phyloP scores from a whole-genome alignment of 2,329 filamentous ascomycete genomes.

The Aspergillus transmontanensis region DNA sequence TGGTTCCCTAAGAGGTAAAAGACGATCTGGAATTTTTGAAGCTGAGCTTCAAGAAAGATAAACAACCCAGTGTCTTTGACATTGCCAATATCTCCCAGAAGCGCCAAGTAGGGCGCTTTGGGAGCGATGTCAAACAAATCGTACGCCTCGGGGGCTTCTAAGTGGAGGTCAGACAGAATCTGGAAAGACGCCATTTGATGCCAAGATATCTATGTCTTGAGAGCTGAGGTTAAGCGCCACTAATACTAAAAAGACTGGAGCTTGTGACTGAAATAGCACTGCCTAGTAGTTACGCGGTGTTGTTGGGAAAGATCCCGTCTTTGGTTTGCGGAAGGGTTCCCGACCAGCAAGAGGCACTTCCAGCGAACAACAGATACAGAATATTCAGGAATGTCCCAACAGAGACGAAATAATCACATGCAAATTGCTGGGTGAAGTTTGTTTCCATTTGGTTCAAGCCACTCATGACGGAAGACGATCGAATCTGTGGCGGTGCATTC shows the following conservation, averaged over 20 bases:
- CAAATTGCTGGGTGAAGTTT: not conserved
- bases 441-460: not conserved
- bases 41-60: slow-evolving; percentile 52
- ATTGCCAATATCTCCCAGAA: slow-evolving; percentile 61
- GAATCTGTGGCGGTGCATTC: not conserved
- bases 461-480: not conserved
- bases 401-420: not conserved
- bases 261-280: not conserved
- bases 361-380: not conserved
- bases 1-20: slow-evolving; percentile 61
- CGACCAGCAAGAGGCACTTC: not conserved
- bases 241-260: not conserved
- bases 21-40: slow-evolving; percentile 52
- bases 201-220: not conserved
- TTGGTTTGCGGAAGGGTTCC: not conserved
- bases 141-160: slow-evolving; percentile 55
- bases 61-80: slow-evolving; percentile 48
- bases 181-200: slow-evolving; percentile 36
- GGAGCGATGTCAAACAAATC: slow-evolving; percentile 53
- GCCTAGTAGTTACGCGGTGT: not conserved
- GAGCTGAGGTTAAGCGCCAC: not conserved
- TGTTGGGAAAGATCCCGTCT: not conserved
- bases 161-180: slow-evolving; percentile 62
- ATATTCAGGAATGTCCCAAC: not conserved
- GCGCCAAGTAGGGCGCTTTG: slow-evolving; percentile 54